phyloP scores from a whole-genome alignment of 2,329 filamentous ascomycete genomes.

The Aspergillus pseudoviridinutans region DNA sequence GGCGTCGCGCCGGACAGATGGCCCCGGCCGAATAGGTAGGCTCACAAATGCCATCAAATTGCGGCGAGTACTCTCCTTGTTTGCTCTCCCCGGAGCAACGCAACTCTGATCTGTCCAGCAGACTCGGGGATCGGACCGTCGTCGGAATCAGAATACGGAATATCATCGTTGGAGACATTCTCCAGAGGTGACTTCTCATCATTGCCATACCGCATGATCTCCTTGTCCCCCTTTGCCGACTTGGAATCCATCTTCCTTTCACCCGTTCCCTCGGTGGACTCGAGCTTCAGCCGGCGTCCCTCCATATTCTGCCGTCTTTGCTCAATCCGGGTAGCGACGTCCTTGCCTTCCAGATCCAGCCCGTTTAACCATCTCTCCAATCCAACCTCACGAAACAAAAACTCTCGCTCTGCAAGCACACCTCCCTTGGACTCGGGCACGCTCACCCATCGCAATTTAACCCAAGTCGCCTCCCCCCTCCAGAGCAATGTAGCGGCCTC shows the following conservation, averaged over 20 bases:
- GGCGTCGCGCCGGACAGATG: too few relatives aligned
- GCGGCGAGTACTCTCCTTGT: too few relatives aligned
- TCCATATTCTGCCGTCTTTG: slow-evolving; percentile 66
- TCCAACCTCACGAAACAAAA: slow-evolving; percentile 93
- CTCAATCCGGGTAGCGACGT: slow-evolving; percentile 76
- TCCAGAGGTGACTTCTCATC: too few relatives aligned
- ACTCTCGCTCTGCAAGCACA: slow-evolving; percentile 86
- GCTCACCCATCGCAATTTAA: slow-evolving; percentile 97
- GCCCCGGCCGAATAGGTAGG: too few relatives aligned
- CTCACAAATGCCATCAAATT: too few relatives aligned
- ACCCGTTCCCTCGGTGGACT: slow-evolving; percentile 55
- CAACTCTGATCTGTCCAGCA: too few relatives aligned
- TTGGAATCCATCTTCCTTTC: slow-evolving; percentile 39
- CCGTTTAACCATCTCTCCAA: slow-evolving; percentile 96
- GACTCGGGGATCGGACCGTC: too few relatives aligned
- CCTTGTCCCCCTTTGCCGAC: slow-evolving; percentile 38
- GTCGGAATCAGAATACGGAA: too few relatives aligned
- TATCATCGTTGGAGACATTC: too few relatives aligned
- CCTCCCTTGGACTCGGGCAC: slow-evolving; percentile 87
- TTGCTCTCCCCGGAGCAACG: too few relatives aligned
- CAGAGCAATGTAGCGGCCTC: slow-evolving; percentile 96
- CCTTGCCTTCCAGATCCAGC: slow-evolving; percentile 87
- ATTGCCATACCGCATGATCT: slow-evolving; percentile 40
- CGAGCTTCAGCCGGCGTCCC: slow-evolving; percentile 75
- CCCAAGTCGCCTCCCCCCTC: too few relatives aligned